Conservation (phyloP, 192 early-diverging fungal genomes). For the Backusella tarrabulga region DNA sequence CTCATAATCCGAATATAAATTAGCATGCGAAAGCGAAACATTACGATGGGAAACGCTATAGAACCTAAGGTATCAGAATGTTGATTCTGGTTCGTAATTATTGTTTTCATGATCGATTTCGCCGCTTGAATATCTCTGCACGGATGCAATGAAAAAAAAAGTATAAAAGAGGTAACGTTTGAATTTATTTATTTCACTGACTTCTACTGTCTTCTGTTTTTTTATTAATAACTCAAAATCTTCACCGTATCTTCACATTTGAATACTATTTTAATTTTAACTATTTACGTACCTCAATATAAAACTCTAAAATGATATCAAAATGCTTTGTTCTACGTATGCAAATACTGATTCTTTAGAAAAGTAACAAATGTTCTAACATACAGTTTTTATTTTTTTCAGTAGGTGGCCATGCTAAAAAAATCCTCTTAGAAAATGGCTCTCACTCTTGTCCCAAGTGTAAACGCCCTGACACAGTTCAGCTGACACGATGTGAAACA, state of each 20-base stretch:
- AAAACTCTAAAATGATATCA: background rate
- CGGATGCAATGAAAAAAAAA: background rate
- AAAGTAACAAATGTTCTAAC: background rate
- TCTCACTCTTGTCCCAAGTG: conserved; percentile 35
- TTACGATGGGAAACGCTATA: background rate
- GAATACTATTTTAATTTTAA: background rate
- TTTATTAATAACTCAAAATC: background rate
- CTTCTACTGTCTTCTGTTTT: background rate
- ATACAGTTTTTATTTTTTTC: background rate
- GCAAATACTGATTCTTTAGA: background rate
- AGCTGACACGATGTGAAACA: conserved; percentile 34
- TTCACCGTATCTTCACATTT: background rate
- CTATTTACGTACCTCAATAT: background rate
- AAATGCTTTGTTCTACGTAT: conserved; percentile 2
- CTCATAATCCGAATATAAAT: background rate
- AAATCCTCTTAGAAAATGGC: conserved; percentile 32
- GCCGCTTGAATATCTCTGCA: background rate
- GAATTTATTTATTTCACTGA: background rate
- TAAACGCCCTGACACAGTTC: conserved; percentile 22
- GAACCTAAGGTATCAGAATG: background rate
- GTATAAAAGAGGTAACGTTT: background rate
- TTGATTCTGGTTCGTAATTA: background rate
- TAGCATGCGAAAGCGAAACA: background rate
- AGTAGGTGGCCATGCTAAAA: conserved; percentile 31
- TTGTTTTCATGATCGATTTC: background rate